Evolutionary conservation across 352 stramenopile genomes (phyloP).

Genomic region (Phytophthora chlamydospora): DNA sequence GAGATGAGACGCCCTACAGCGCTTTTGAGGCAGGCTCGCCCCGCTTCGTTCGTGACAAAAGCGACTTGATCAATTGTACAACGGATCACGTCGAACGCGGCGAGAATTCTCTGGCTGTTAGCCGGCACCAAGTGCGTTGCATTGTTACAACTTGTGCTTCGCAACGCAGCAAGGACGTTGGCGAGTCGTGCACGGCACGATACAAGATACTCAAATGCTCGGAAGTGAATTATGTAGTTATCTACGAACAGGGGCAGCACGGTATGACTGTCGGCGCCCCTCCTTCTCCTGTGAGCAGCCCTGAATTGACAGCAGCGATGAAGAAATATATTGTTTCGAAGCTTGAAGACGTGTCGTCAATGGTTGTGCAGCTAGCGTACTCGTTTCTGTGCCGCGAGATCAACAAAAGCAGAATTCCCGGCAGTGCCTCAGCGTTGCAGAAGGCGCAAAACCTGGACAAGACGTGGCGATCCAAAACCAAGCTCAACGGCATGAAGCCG

Average conservation of each 20-base stretch:
- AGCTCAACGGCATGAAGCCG: neutral
- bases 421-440: neutral
- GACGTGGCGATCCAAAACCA: neutral
- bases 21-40: no score
- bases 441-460: neutral
- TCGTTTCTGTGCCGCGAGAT: slow-evolving; percentile 5
- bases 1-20: no score
- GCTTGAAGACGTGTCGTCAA: neutral
- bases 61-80: neutral
- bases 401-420: neutral
- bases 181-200: neutral
- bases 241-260: neutral
- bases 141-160: neutral
- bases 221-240: neutral
- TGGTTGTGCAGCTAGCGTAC: neutral
- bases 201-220: neutral
- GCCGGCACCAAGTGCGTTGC: neutral
- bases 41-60: slow-evolving; percentile 1
- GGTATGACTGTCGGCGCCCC: neutral
- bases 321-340: neutral
- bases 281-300: neutral
- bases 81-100: slow-evolving; percentile 1
- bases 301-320: neutral
- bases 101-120: neutral
- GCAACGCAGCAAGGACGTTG: neutral